Conservation (phyloP, 2,329 filamentous ascomycete species). For the Colletotrichum truncatum region DNA sequence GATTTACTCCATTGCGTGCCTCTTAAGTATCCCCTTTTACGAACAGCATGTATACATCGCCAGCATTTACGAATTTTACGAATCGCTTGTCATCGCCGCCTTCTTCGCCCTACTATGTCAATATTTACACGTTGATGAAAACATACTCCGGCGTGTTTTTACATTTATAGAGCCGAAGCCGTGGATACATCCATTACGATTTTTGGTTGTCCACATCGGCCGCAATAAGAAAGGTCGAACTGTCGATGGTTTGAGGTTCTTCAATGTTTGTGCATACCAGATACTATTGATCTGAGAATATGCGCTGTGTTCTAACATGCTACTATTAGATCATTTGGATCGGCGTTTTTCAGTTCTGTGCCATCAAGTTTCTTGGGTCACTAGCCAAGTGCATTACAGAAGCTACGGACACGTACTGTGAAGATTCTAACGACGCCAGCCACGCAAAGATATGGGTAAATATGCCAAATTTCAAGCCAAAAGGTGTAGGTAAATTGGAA, state of each 20-base stretch:
- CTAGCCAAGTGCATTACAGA: constrained; percentile 3
- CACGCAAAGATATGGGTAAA: background rate
- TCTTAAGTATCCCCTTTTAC: constrained; percentile 1
- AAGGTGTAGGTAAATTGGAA: background rate
- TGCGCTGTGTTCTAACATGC: too few species aligned
- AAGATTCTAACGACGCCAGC: background rate
- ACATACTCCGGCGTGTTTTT: background rate
- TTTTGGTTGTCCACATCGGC: background rate
- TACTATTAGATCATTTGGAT: background rate
- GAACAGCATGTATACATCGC: constrained; percentile 12
- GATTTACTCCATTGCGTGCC: constrained; percentile 9
- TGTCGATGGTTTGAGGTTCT: background rate
- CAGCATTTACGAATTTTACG: constrained; percentile 11
- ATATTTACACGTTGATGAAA: background rate
- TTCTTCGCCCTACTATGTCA: constrained; percentile 10
- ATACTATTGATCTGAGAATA: too few species aligned
- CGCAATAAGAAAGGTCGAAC: background rate
- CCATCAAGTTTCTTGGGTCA: constrained; percentile 4
- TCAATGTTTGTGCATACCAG: constrained; percentile 14
- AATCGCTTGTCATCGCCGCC: constrained; percentile 6
- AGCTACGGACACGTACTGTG: background rate
- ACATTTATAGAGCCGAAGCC: background rate
- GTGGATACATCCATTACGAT: background rate
- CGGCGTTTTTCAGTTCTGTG: constrained; percentile 4
- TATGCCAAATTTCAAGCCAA: too few species aligned